Base-by-base conservation (phyloP, 2,329 filamentous ascomycete species). In the Pseudomassariella vexata region DNA sequence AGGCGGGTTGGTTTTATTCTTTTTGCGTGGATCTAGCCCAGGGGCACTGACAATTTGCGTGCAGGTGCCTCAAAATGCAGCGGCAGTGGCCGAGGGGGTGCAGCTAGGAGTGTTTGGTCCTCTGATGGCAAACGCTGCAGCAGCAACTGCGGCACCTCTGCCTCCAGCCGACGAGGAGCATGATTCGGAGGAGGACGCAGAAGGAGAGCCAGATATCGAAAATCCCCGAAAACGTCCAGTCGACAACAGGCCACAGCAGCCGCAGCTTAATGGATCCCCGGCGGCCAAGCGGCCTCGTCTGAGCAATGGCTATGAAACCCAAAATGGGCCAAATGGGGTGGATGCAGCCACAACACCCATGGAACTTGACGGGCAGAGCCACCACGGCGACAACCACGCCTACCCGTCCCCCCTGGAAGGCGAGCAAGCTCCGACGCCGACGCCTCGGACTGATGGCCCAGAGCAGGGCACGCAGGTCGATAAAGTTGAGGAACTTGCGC, bases 401-500 rank as follows among this genome's bases (percentile, higher is more conserved):
- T 82, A 81, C 49, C 77, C 76, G 32, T 81, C 77, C 34, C 76
- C 77, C 34, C 66, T 76, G 14, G 74, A 78, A 50, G 68, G 70
- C 38, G 73, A 78, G 44, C 65, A 68, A 38, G 64, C 63, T 33
- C 61, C 67, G 26, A 70, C 71, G 26, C 70, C 73, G 20, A 58
- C 64, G 16, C 59, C 68, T 24, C 70, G 62, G 47, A 80, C 76
- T 36, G 71, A 76, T 37, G 77, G 77, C 18, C 74, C 76, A 27
- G 75, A 80, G 42, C 69, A 76, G 49, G 76, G 72, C 52, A 80
- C 76, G 8, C 77, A 81, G 52, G 63, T 78, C 30, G 76, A 79
- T 34, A 79, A 79, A 49, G 73, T 78, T 35, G 64, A 72, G 45
- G 76, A 81, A 46, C 65, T 82, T 34, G 64, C 67, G 28, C 60